Conservation (phyloP, 2,329 filamentous ascomycete species). For the Cadophora malorum region DNA sequence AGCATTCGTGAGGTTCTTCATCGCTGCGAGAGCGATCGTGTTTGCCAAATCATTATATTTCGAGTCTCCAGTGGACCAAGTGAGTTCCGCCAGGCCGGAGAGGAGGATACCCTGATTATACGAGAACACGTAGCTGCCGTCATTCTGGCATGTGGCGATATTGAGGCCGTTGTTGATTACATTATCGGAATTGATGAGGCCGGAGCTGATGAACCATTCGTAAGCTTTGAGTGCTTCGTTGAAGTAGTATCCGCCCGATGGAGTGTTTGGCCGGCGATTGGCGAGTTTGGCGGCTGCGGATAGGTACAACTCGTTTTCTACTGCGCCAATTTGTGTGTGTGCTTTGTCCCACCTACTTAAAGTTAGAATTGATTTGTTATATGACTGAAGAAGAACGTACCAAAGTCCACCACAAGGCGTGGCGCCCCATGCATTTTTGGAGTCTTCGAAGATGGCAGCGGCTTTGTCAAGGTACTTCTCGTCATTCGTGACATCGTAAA, state of each 20-base stretch:
- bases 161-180: constrained; percentile 61
- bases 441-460: constrained; percentile 61
- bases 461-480: constrained; percentile 60
- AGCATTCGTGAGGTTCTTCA: constrained; percentile 51
- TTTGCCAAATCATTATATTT: constrained; percentile 55
- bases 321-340: constrained; percentile 59
- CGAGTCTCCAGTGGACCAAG: constrained; percentile 53
- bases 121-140: constrained; percentile 51
- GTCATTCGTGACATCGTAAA: constrained; percentile 61
- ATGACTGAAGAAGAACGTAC: too few relatives aligned
- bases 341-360: constrained; percentile 58
- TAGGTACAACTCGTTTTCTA: constrained; percentile 63
- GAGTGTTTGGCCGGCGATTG: constrained; percentile 60
- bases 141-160: constrained; percentile 56
- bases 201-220: constrained; percentile 56
- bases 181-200: constrained; percentile 54
- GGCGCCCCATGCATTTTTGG: constrained; percentile 56
- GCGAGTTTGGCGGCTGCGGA: constrained; percentile 61
- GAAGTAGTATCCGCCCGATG: constrained; percentile 57
- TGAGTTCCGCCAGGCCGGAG: constrained; percentile 62
- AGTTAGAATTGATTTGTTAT: too few relatives aligned
- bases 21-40: constrained; percentile 61
- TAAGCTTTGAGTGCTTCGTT: constrained; percentile 59
- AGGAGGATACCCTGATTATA: constrained; percentile 70
- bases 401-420: constrained; percentile 61